These are phyloP conservation scores for Phytopythium aichiense DNA, from an alignment of 352 stramenopile species.

Conservation along the genomic window DNA sequence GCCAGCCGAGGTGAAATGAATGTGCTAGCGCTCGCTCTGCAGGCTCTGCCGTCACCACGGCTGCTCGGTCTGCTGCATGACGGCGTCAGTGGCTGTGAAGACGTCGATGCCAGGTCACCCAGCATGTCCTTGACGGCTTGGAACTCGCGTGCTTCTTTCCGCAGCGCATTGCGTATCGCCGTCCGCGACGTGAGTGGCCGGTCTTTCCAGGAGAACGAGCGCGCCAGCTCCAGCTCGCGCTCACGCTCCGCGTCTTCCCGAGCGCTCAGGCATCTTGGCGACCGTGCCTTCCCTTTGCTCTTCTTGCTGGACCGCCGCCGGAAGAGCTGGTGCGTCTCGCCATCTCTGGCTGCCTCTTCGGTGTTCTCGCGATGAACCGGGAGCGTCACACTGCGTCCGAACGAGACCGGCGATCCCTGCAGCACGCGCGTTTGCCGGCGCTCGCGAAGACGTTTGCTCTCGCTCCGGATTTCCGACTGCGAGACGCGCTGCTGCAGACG, in stretches of 20 bases:
- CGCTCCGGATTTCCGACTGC: constrained; percentile 23
- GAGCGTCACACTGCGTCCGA: neutral
- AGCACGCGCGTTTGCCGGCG: constrained; percentile 12
- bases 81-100: neutral
- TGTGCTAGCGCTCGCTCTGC: neutral
- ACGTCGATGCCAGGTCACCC: constrained; percentile 1
- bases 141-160: constrained; percentile 34
- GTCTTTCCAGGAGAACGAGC: constrained; percentile 38
- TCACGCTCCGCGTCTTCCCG: neutral
- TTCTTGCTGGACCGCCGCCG: neutral
- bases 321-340: neutral
- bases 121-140: constrained; percentile 22
- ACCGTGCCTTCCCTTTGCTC: neutral
- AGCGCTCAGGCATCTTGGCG: neutral
- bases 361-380: neutral
- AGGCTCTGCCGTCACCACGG: neutral
- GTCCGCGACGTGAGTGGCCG: constrained; percentile 43
- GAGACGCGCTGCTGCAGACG: constrained; percentile 35
- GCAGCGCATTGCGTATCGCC: constrained; percentile 48
- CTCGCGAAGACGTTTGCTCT: constrained; percentile 16
- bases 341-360: too few relatives aligned
- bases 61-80: neutral
- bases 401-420: neutral
- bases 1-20: constrained; percentile 40
- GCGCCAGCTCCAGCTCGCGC: neutral